A percentile compares a stretch with the other conserved stretches of the same genome.
Evolutionary conservation across 345 rosid genomes (phyloP).

Genomic region (Acer yangbiense): DNA sequence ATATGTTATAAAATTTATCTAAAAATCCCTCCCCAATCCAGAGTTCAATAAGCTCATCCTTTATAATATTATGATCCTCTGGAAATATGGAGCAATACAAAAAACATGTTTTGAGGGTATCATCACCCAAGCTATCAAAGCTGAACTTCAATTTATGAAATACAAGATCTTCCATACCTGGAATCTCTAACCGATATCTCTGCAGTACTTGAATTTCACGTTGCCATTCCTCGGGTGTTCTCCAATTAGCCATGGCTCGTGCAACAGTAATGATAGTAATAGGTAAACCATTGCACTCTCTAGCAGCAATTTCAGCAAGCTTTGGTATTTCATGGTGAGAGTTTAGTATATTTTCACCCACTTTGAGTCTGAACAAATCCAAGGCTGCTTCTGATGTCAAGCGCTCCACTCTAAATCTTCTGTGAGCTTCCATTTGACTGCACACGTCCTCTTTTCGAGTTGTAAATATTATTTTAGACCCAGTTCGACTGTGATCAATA

Average conservation of each 20-base stretch:
- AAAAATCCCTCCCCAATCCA: constrained; percentile 33
- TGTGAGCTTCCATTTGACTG: constrained; percentile 23
- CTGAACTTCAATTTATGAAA: not conserved
- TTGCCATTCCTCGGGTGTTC: constrained; percentile 7
- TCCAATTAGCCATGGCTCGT: constrained; percentile 23
- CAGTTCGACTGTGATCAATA: not conserved
- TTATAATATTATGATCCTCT: not conserved
- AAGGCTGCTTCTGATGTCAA: constrained; percentile 16
- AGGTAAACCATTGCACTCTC: constrained; percentile 27
- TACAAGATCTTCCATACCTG: not conserved
- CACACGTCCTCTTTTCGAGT: constrained; percentile 33
- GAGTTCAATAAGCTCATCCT: constrained; percentile 8
- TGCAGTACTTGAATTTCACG: not conserved
- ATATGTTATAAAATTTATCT: not conserved
- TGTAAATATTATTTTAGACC: constrained; percentile 28
- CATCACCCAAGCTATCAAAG: constrained; percentile 5
- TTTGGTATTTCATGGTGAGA: constrained; percentile 12
- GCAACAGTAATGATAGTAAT: constrained; percentile 23
- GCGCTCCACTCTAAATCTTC: constrained; percentile 15
- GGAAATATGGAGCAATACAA: constrained; percentile 22
- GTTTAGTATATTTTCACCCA: constrained; percentile 14
- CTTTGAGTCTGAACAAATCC: constrained; percentile 24
- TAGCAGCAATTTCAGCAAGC: constrained; percentile 19
- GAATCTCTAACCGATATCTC: not conserved
- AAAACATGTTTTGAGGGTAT: constrained; percentile 13